A percentile compares a stretch with the other conserved stretches of the same genome.
Evolutionary conservation across 2,329 filamentous ascomycete species (phyloP).

Genomic region (Nemania serpens): DNA sequence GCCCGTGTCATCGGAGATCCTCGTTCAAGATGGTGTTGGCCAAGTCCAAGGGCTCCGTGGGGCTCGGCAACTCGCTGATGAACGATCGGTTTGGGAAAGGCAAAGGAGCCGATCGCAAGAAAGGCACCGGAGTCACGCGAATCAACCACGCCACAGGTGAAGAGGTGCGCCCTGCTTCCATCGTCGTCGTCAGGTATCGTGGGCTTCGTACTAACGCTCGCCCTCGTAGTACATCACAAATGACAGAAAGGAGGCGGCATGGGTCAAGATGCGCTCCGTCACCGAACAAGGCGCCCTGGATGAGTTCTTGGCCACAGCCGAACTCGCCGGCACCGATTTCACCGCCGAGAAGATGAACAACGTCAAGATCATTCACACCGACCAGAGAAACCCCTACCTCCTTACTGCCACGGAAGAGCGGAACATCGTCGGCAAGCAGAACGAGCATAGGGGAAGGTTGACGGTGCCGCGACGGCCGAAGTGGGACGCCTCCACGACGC

Average conservation of each 20-base stretch:
- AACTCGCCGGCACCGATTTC: conserved; percentile 97
- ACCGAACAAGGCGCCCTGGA: conserved; percentile 96
- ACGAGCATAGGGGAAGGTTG: conserved; percentile 75
- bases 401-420: conserved; percentile 85
- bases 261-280: conserved; percentile 99
- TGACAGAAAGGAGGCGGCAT: conserved; percentile 85
- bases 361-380: conserved; percentile 96
- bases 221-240: conserved; percentile 79
- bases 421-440: conserved; percentile 78
- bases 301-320: conserved; percentile 93
- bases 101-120: conserved; percentile 82
- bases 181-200: too few relatives aligned
- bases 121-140: conserved; percentile 61
- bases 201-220: too few relatives aligned
- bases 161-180: too few relatives aligned
- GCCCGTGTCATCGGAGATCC: too few relatives aligned
- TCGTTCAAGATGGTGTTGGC: conserved; percentile 62
- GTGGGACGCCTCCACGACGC: conserved; percentile 87
- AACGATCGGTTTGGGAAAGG: conserved; percentile 97
- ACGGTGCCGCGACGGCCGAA: conserved; percentile 88
- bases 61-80: conserved; percentile 97
- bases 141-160: conserved; percentile 82
- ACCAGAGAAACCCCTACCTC: conserved; percentile 94
- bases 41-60: conserved; percentile 94
- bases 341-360: conserved; percentile 99